Evolutionary conservation across 345 rosid species (phyloP), one percentile per base, ranked within the genome.

Genomic region (Raphanus sativus): DNA sequence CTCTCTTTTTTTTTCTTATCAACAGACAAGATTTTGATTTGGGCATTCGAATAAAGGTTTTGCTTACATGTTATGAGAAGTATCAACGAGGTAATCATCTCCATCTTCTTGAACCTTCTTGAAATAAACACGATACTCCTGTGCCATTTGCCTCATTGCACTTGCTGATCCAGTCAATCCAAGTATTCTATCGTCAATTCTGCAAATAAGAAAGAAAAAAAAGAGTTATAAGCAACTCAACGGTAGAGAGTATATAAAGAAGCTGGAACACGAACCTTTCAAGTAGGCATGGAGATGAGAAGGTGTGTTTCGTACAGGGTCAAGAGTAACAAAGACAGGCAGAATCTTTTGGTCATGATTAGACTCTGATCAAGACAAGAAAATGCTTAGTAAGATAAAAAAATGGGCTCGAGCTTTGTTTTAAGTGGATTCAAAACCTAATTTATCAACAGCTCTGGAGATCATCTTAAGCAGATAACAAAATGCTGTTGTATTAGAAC

Each of bases 261-360:
- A n/a, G n/a, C 36, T 8, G 2, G 10, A 33, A 56, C 5, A 21
- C 38, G 69, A 62, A 91, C 99, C 99, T 87, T 83, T 82, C 65
- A 95, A 89, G 83, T 91, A 92, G 36, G 91, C 87, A 8, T 72
- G 64, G 38, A 92, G 96, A 76, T 95, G 99, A 12, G 87, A 76
- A 66, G 90, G 88, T 17, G 85, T 86, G 45, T 95, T 98, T n/a
- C 96, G 88, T 63, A 86, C 92, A 74, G 99, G 99, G 85, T 95
- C 98, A 50, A 95, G 85, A 8, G 97, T 88, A 61, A 95, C 94
- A 69, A 87, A 95, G 34, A 92, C 85, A 2, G 97, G 98, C 64
- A 95, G 62, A 65, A 91, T 77, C 86, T 85, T 86, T 10, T 77
- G 59, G 15, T 85, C 82, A 75, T 84, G 85, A 65, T 81, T 81